These are phyloP conservation scores for Pyrenopolyporus hunteri DNA, from an alignment of 495 filamentous ascomycete genomes.

Conservation along the genomic window DNA sequence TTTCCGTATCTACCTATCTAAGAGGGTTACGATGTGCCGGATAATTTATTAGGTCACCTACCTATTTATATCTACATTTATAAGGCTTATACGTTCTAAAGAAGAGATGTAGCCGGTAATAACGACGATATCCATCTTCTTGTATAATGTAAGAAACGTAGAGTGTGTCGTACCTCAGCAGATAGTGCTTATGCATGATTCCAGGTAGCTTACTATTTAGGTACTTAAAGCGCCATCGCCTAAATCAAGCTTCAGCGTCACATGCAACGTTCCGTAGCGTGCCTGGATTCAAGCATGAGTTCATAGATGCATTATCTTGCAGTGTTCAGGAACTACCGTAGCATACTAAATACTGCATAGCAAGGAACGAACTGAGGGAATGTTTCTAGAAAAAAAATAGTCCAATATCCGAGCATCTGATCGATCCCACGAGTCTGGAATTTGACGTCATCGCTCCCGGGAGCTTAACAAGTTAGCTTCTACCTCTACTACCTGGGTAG, in stretches of 20 bases:
- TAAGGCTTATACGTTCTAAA: no score
- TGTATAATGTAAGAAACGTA: background rate
- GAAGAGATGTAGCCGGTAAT: no score
- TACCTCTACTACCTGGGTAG: no score
- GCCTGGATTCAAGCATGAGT: conserved; percentile 1
- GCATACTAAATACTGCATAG: no score
- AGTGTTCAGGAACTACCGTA: conserved; percentile 13
- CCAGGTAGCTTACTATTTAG: background rate
- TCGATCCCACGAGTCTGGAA: background rate
- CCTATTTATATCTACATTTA: no score
- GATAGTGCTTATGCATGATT: background rate
- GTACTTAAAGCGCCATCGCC: no score
- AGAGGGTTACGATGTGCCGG: no score
- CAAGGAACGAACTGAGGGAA: background rate
- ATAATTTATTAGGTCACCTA: no score
- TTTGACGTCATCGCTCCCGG: conserved; percentile 25
- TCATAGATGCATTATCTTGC: conserved; percentile 1
- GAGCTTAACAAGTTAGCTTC: no score
- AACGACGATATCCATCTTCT: background rate
- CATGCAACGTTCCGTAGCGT: conserved; percentile 7
- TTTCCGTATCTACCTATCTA: background rate
- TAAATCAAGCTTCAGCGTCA: conserved; percentile 10
- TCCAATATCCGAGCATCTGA: background rate
- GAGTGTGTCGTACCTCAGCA: background rate
- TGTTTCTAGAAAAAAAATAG: conserved; percentile 7